Percentiles rank a stretch among this genome's conserved stretches.
These are phyloP conservation scores for Astrothelium subdiscretum DNA, from an alignment of 495 filamentous ascomycete species.

Conservation along the genomic window DNA sequence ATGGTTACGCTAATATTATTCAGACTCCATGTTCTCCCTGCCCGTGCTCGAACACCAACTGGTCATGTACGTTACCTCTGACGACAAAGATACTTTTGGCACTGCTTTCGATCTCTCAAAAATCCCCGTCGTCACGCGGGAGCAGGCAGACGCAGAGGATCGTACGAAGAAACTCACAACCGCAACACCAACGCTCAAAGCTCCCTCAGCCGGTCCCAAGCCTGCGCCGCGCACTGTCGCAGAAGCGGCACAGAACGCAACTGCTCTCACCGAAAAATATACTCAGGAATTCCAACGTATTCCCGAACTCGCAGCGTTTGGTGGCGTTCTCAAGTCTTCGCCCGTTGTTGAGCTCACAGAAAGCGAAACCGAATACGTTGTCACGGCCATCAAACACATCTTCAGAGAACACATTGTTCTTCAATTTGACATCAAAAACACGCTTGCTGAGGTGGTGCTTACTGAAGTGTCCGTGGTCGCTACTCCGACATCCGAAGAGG, in stretches of 20 bases:
- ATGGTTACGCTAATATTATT: background rate
- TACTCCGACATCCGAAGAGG: slow-evolving; percentile 57
- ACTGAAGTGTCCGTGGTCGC: slow-evolving; percentile 83
- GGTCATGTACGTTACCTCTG: slow-evolving; percentile 92
- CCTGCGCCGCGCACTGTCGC: slow-evolving; percentile 51
- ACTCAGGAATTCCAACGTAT: slow-evolving; percentile 75
- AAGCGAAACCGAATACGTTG: slow-evolving; percentile 95
- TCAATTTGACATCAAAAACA: slow-evolving; percentile 98
- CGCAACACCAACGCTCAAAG: slow-evolving; percentile 87
- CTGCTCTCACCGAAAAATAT: slow-evolving; percentile 75
- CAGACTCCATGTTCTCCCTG: slow-evolving; percentile 82
- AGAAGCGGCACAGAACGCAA: slow-evolving; percentile 58
- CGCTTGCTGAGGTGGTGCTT: slow-evolving; percentile 76
- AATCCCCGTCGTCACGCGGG: slow-evolving; percentile 88
- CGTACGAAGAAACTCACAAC: slow-evolving; percentile 89
- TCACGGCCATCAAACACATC: slow-evolving; percentile 86
- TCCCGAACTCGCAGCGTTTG: slow-evolving; percentile 82
- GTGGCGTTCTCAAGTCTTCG: slow-evolving; percentile 80
- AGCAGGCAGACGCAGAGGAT: slow-evolving; percentile 95
- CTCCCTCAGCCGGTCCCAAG: slow-evolving; percentile 78
- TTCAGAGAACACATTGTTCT: slow-evolving; percentile 94
- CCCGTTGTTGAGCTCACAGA: slow-evolving; percentile 81
- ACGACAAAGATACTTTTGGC: slow-evolving; percentile 71
- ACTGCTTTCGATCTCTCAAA: slow-evolving; percentile 79
- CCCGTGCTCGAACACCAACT: slow-evolving; percentile 93